A percentile compares a stretch with the other conserved stretches of the same genome.
Conservation (phyloP, 805 yeast species). For the Cyberlindnera euphorbiae region DNA sequence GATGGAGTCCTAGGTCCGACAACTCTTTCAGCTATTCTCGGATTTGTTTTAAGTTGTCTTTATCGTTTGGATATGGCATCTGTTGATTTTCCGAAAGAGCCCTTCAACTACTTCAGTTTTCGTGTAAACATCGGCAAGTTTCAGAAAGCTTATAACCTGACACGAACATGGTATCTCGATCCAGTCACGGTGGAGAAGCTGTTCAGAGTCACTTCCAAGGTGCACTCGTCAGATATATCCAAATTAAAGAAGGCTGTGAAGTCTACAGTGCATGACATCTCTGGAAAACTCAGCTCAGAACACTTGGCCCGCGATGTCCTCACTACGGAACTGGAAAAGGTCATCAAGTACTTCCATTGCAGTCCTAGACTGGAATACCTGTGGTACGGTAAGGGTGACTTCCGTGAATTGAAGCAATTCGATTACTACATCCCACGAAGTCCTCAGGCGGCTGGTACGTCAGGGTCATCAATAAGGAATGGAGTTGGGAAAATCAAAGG, state of each 20-base stretch:
- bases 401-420: conserved; percentile 29
- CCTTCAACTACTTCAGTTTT: conserved; percentile 70
- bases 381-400: conserved; percentile 49
- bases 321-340: conserved; percentile 34
- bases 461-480: conserved; percentile 18
- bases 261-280: conserved; percentile 65
- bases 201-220: conserved; percentile 42
- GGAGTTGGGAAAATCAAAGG: conserved; percentile 26
- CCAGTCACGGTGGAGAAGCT: conserved; percentile 47
- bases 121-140: conserved; percentile 65
- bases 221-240: conserved; percentile 37
- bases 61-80: conserved; percentile 58
- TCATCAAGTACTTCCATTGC: conserved; percentile 21
- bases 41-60: conserved; percentile 66
- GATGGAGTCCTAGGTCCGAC: conserved; percentile 57
- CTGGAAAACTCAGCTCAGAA: conserved; percentile 34
- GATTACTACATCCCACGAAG: conserved; percentile 11
- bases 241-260: conserved; percentile 65
- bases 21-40: conserved; percentile 75
- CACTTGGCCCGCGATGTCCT: conserved; percentile 33
- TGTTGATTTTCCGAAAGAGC: conserved; percentile 73
- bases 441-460: conserved; percentile 7
- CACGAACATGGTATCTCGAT: conserved; percentile 50
- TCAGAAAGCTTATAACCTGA: conserved; percentile 63
- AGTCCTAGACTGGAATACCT: conserved; percentile 35